Base-by-base conservation (phyloP, 495 filamentous ascomycete species). In the Talaromyces ruber region DNA sequence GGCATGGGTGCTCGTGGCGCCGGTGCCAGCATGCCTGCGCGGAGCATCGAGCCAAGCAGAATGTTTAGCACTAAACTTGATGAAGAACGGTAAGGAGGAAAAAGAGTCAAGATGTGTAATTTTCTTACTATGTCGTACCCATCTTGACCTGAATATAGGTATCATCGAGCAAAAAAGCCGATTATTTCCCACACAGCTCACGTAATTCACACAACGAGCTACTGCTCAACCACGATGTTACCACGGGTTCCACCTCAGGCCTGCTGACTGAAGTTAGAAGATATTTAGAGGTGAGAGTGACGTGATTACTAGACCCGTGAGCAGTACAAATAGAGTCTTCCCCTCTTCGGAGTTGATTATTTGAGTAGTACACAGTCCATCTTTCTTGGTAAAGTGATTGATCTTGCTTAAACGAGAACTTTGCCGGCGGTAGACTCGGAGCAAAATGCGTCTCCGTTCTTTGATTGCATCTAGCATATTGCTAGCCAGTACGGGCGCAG, bases 401-500 rank as follows among this genome's bases (percentile, higher is more conserved):
- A 9, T 26, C 28, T 26, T 11, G n/a, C 21, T 16, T 54, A 8
- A 28, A 25, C 51, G 24, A 54, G 51, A 25, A 54, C 21, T 26
- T 47, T 7, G 16, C 11, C 21, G 34, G 16, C 3, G 30, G 43
- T 21, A 50, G 21, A 24, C 22, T 43, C 3, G n/a, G 21, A 30
- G 12, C 4, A 34, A 60, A 32, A 60, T 60, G 59, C 59, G 21
- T 32, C 52, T 28, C 3, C 18, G 2, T 12, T 26, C 25, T 25
- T 21, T 57, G 14, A 32, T 60, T 39, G 43, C 26, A 4, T 60
- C 59, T 18, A 50, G 37, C 59, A 52, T 60, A 29, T 39, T 72
- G 29, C 34, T 70, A 8, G 68, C 65, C 30, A 62, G 64, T 62
- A 61, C 61, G 4, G 65, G 62, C 63, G 66, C 70, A 1, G 67